Conservation (phyloP, 106 monocot species). For the Ottelia alismoides region DNA sequence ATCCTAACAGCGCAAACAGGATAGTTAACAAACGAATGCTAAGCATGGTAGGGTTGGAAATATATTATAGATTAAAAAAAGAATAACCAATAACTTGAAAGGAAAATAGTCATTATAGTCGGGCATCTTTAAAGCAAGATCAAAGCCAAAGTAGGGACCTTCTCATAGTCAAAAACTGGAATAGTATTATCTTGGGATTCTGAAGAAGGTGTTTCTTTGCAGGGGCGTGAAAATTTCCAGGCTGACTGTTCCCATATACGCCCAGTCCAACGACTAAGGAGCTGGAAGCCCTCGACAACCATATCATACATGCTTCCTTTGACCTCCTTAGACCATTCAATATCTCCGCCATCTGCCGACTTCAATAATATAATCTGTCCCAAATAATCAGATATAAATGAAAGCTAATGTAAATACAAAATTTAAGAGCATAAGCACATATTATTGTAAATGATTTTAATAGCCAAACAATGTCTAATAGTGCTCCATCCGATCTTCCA, state of each 20-base stretch:
- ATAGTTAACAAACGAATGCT: not conserved
- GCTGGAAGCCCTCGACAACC: constrained; percentile 92
- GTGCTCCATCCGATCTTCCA: too few species aligned
- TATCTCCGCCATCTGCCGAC: constrained; percentile 59
- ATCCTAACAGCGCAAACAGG: not conserved
- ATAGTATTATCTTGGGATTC: constrained; percentile 40
- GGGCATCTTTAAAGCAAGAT: too few species aligned
- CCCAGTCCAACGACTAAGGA: constrained; percentile 95
- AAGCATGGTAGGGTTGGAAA: too few species aligned
- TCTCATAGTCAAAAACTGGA: constrained; percentile 92
- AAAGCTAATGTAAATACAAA: too few species aligned
- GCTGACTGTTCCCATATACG: constrained; percentile 95
- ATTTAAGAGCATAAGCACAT: too few species aligned
- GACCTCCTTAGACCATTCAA: constrained; percentile 87
- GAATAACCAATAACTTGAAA: too few species aligned
- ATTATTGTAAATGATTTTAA: too few species aligned
- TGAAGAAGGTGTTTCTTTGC: constrained; percentile 77
- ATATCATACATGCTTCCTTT: constrained; percentile 97
- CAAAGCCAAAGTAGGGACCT: too few species aligned
- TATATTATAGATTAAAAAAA: too few species aligned
- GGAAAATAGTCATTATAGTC: too few species aligned
- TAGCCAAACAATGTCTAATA: too few species aligned
- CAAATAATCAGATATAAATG: too few species aligned
- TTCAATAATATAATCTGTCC: constrained; percentile 50
- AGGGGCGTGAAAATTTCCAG: constrained; percentile 97